These are phyloP conservation scores for Monilinia polystroma DNA, from an alignment of 2,329 filamentous ascomycete species.

Conservation along the genomic window DNA sequence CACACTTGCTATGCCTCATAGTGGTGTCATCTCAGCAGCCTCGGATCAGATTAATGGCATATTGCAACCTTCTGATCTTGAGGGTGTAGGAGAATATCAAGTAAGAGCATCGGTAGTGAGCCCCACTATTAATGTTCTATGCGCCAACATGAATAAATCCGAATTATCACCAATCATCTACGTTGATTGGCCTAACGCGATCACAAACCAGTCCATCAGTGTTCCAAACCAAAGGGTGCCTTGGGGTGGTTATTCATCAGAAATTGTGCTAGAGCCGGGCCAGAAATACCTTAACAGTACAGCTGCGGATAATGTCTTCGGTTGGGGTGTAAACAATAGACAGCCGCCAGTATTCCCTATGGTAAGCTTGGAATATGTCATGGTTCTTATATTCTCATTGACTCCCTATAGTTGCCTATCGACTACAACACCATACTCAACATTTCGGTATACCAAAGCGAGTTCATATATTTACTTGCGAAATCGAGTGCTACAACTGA, in stretches of 20 bases:
- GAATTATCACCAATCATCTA: conserved; percentile 68
- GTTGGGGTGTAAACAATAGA: conserved; percentile 56
- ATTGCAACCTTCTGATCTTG: conserved; percentile 64
- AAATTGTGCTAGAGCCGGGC: conserved; percentile 42
- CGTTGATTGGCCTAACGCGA: conserved; percentile 53
- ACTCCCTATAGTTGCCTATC: conserved; percentile 49
- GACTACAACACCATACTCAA: conserved; percentile 68
- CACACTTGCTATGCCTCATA: conserved; percentile 75
- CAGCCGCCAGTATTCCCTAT: conserved; percentile 53
- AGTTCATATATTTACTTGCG: conserved; percentile 66
- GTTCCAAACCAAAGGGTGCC: conserved; percentile 42
- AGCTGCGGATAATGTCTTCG: conserved; percentile 67
- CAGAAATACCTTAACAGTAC: conserved; percentile 54
- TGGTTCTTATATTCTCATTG: not conserved
- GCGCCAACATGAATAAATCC: conserved; percentile 59
- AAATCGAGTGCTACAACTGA: conserved; percentile 47
- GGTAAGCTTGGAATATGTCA: conserved; percentile 37
- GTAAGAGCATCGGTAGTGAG: conserved; percentile 68
- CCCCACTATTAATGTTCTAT: conserved; percentile 70
- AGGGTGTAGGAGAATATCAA: conserved; percentile 66
- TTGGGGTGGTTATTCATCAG: conserved; percentile 42
- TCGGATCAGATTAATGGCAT: conserved; percentile 62
- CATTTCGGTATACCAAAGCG: conserved; percentile 46
- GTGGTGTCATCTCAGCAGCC: conserved; percentile 63
- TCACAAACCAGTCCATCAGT: conserved; percentile 39